Evolutionary conservation across 1,284 basidiomycete genomes (phyloP).

Genomic region (Pseudomicrostroma phylloplanum): DNA sequence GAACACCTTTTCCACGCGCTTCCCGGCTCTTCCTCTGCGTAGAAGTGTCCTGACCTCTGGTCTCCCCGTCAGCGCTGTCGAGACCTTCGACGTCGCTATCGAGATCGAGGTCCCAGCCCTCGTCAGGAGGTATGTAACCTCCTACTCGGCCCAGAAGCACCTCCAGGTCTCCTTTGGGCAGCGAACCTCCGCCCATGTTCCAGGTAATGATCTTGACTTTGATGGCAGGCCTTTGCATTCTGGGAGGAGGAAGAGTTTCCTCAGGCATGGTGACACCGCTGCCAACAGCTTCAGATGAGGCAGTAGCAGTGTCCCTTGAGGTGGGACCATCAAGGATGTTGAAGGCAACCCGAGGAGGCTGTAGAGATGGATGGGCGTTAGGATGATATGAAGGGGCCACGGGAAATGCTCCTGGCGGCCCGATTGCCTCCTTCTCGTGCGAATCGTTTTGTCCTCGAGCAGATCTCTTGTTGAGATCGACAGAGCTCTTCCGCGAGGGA

Average conservation of each 20-base stretch:
- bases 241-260: neutral
- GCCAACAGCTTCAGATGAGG: neutral
- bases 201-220: slow-evolving; percentile 56
- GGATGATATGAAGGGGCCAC: slow-evolving; percentile 5
- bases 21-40: neutral
- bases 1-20: slow-evolving; percentile 22
- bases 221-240: slow-evolving; percentile 42
- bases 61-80: slow-evolving; percentile 4
- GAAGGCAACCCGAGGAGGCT: slow-evolving; percentile 3
- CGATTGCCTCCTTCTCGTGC: neutral
- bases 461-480: neutral
- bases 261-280: neutral
- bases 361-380: neutral
- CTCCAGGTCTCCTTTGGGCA: slow-evolving; percentile 66
- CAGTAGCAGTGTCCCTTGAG: neutral
- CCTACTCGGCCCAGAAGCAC: slow-evolving; percentile 67
- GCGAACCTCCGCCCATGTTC: slow-evolving; percentile 53
- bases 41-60: slow-evolving; percentile 3
- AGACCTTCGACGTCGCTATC: slow-evolving; percentile 23
- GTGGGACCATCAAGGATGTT: slow-evolving; percentile 4
- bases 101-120: slow-evolving; percentile 30
- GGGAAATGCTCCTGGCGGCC: neutral
- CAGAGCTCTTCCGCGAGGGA: neutral
- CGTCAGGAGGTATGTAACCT: slow-evolving; percentile 53
- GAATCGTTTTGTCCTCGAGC: neutral